Percentiles rank a stretch among this genome's conserved stretches.
phyloP scores from a whole-genome alignment of 352 stramenopile genomes.

The Pythium vanterpoolii region DNA sequence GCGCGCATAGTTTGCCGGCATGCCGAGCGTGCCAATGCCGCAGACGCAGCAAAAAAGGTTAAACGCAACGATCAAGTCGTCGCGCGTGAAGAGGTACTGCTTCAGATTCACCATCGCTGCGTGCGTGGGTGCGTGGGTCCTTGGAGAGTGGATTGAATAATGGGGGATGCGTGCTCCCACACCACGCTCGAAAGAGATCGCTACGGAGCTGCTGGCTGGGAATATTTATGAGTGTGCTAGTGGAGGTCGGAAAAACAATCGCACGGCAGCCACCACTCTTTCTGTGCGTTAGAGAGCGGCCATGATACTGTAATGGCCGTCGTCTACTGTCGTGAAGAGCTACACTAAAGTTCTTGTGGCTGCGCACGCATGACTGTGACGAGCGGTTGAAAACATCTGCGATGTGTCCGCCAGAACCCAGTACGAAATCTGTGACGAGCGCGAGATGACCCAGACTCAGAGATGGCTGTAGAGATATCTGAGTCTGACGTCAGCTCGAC shows the following conservation, averaged over 20 bases:
- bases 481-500: no score
- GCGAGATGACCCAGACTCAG: no score
- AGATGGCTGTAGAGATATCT: no score
- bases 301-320: no score
- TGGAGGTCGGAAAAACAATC: not conserved
- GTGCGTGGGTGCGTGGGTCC: not conserved
- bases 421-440: no score
- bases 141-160: not conserved
- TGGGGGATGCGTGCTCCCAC: not conserved
- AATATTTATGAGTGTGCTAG: not conserved
- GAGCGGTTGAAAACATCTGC: no score
- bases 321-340: no score
- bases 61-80: slow-evolving; percentile 54
- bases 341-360: no score
- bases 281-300: not conserved
- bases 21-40: slow-evolving; percentile 66
- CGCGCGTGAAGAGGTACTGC: slow-evolving; percentile 33
- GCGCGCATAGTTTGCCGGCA: slow-evolving; percentile 66
- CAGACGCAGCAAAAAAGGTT: slow-evolving; percentile 68
- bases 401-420: no score
- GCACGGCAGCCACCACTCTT: not conserved
- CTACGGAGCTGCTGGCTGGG: not conserved
- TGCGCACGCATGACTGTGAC: no score
- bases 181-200: no score
- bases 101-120: not conserved